A percentile compares a stretch with the other conserved stretches of the same genome.
These are phyloP conservation scores for Debaryomyces psychrophilus DNA, from an alignment of 1,139 yeast species.

Conservation along the genomic window DNA sequence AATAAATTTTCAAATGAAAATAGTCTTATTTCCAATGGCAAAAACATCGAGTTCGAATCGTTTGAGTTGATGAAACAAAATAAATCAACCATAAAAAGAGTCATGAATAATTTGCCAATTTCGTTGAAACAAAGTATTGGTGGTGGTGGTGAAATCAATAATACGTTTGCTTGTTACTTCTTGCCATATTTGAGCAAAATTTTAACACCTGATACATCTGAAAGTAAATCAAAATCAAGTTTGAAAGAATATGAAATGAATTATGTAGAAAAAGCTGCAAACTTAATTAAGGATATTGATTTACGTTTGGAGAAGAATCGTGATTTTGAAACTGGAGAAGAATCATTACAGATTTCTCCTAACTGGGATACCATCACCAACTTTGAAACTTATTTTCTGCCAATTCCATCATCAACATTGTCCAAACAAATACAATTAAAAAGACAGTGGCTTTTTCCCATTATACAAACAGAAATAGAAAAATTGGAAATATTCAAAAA, in stretches of 20 bases:
- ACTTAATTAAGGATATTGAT: conserved; percentile 29
- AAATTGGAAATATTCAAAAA: conserved; percentile 25
- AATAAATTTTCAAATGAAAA: conserved; percentile 29
- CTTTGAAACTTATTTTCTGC: conserved; percentile 29
- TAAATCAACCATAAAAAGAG: conserved; percentile 27
- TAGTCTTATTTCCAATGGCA: conserved; percentile 39
- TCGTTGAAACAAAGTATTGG: conserved; percentile 32
- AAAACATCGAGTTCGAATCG: conserved; percentile 48
- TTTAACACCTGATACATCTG: conserved; percentile 45
- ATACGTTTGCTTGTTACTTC: conserved; percentile 29
- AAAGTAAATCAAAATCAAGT: conserved; percentile 30
- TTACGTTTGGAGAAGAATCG: conserved; percentile 37
- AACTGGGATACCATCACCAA: conserved; percentile 38
- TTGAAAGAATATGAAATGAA: conserved; percentile 28
- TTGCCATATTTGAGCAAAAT: conserved; percentile 53
- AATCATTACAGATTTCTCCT: conserved; percentile 37
- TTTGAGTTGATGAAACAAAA: conserved; percentile 36
- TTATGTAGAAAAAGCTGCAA: conserved; percentile 33
- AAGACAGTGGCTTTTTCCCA: conserved; percentile 42
- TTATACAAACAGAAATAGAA: conserved; percentile 47
- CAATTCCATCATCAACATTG: conserved; percentile 18
- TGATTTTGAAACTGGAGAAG: conserved; percentile 37
- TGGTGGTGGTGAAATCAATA: conserved; percentile 31
- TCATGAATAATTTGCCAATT: conserved; percentile 34
- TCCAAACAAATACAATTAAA: conserved; percentile 31